Conservation (phyloP, 176 grass and related monocot genomes). For the Poa pratensis region DNA sequence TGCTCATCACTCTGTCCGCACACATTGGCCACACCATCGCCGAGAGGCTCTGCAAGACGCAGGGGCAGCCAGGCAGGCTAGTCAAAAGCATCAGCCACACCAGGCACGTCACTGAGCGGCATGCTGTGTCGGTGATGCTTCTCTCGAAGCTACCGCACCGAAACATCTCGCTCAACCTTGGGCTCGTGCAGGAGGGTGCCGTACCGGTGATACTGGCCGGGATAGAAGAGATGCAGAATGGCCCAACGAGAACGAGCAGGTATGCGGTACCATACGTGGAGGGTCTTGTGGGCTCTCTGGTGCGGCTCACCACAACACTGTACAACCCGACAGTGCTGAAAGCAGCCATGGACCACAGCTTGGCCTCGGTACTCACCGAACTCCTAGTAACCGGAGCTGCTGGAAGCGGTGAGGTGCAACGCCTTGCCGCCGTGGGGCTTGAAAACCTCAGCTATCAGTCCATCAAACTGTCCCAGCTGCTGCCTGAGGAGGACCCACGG, state of each 20-base stretch:
- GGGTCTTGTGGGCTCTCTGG: constrained; percentile 67
- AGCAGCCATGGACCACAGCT: constrained; percentile 50
- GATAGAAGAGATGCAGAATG: constrained; percentile 62
- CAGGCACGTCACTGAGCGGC: constrained; percentile 55
- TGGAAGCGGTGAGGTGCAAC: constrained; percentile 65
- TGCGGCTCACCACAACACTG: constrained; percentile 75
- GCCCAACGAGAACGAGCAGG: constrained; percentile 47
- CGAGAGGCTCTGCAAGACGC: constrained; percentile 73
- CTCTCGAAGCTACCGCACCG: constrained; percentile 71
- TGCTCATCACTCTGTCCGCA: constrained; percentile 63
- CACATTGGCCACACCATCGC: constrained; percentile 79
- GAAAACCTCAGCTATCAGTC: constrained; percentile 83
- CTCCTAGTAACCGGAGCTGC: constrained; percentile 45
- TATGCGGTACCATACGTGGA: constrained; percentile 62
- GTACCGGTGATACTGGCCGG: constrained; percentile 53
- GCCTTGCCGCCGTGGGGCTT: constrained; percentile 68
- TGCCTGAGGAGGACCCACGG: constrained; percentile 42
- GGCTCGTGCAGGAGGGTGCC: constrained; percentile 57
- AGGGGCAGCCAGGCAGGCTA: constrained; percentile 67
- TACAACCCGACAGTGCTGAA: constrained; percentile 68
- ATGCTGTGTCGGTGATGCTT: constrained; percentile 58
- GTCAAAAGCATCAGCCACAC: constrained; percentile 55
- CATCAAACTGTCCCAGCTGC: constrained; percentile 64
- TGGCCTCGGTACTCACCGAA: constrained; percentile 63
- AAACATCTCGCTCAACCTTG: constrained; percentile 74